These are phyloP conservation scores for Blastomyces gilchristii DNA, from an alignment of 2,329 filamentous ascomycete species.

Conservation along the genomic window DNA sequence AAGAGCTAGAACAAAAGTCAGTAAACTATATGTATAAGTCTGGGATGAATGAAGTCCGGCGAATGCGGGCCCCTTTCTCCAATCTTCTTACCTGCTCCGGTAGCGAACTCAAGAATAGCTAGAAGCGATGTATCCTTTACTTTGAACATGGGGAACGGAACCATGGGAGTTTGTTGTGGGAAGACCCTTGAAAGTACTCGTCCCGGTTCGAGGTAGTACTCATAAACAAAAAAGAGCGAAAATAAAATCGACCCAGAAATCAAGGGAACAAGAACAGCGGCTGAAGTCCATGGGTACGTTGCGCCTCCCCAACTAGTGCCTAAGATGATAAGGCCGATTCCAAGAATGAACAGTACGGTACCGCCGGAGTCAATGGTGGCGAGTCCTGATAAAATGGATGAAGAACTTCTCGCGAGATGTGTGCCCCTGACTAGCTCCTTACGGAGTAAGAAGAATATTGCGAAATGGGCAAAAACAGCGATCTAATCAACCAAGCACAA, in stretches of 20 bases:
- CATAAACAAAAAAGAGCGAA: slow-evolving; percentile 40
- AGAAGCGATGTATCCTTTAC: slow-evolving; percentile 51
- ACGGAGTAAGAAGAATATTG: slow-evolving; percentile 48
- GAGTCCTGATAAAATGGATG: slow-evolving; percentile 38
- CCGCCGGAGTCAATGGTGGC: slow-evolving; percentile 49
- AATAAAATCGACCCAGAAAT: slow-evolving; percentile 38
- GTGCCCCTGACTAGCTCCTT: slow-evolving; percentile 48
- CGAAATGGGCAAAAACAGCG: slow-evolving; percentile 41
- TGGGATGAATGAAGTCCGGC: not conserved
- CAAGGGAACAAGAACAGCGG: slow-evolving; percentile 42
- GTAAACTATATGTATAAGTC: not conserved
- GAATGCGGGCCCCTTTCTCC: not conserved
- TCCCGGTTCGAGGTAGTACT: slow-evolving; percentile 46
- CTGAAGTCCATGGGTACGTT: slow-evolving; percentile 43
- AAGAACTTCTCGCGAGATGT: slow-evolving; percentile 29
- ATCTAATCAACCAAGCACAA: slow-evolving; percentile 25
- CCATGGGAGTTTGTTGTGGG: slow-evolving; percentile 50
- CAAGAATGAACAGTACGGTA: slow-evolving; percentile 46
- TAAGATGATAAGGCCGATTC: slow-evolving; percentile 46
- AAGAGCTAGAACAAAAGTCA: slow-evolving; percentile 20
- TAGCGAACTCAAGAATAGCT: slow-evolving; percentile 51
- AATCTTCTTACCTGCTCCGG: slow-evolving; percentile 39
- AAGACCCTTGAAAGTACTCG: slow-evolving; percentile 39
- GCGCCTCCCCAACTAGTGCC: slow-evolving; percentile 49
- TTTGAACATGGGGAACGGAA: slow-evolving; percentile 50